Percentiles rank a stretch among this genome's conserved stretches.
phyloP scores from a whole-genome alignment of 805 yeast genomes.

The Candida pini region DNA sequence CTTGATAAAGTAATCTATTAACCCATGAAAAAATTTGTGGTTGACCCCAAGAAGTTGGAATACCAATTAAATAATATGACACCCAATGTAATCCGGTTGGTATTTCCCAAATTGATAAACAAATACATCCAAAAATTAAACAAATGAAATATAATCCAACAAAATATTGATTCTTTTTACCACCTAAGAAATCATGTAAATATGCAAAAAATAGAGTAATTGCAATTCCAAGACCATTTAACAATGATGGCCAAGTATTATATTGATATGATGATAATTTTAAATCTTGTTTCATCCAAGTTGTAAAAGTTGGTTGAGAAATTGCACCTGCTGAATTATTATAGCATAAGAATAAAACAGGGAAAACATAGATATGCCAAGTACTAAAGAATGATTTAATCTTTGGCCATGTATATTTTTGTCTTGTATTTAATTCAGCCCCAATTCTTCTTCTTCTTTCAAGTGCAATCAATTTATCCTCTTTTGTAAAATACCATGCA shows the following conservation, averaged over 20 bases:
- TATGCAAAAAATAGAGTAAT: slow-evolving; percentile 32
- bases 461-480: slow-evolving; percentile 35
- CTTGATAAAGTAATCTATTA: slow-evolving; percentile 37
- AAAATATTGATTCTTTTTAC: slow-evolving; percentile 32
- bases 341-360: slow-evolving; percentile 33
- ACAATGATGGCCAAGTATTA: slow-evolving; percentile 37
- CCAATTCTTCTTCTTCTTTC: slow-evolving; percentile 38
- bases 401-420: slow-evolving; percentile 34
- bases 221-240: slow-evolving; percentile 35
- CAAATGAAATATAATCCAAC: slow-evolving; percentile 33
- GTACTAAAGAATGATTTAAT: slow-evolving; percentile 36
- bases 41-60: slow-evolving; percentile 50
- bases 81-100: slow-evolving; percentile 47
- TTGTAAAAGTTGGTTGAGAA: slow-evolving; percentile 36
- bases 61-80: slow-evolving; percentile 40
- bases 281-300: slow-evolving; percentile 38
- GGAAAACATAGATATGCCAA: slow-evolving; percentile 46
- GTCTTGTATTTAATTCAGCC: slow-evolving; percentile 39
- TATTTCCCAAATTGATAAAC: slow-evolving; percentile 43
- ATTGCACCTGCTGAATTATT: slow-evolving; percentile 31
- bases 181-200: slow-evolving; percentile 32
- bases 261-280: slow-evolving; percentile 29
- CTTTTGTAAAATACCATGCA: slow-evolving; percentile 34
- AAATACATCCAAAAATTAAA: slow-evolving; percentile 35
- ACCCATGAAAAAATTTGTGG: slow-evolving; percentile 55